phyloP scores from a whole-genome alignment of 202 grass and related monocot species.

The Brachypodium distachyon region DNA sequence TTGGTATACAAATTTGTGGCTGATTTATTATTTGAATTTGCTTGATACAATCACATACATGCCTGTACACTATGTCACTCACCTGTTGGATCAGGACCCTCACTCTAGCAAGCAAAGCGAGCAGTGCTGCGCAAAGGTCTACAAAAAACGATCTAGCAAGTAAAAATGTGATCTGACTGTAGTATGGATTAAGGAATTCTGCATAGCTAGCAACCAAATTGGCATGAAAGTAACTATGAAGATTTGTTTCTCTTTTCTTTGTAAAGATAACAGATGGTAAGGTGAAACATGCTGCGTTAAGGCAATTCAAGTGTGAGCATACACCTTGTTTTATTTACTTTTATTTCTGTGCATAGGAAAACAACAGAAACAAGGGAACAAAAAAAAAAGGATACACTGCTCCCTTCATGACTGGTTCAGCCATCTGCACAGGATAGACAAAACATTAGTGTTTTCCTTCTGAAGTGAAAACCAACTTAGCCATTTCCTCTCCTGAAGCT shows the following conservation, averaged over 20 bases:
- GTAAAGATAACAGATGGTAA: background rate
- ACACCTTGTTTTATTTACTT: background rate
- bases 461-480: conserved; percentile 5
- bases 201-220: background rate
- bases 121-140: conserved; percentile 48
- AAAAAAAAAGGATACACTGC: conserved; percentile 77
- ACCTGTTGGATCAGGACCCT: conserved; percentile 86
- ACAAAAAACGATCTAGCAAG: conserved; percentile 86
- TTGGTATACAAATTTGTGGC: background rate
- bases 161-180: conserved; percentile 83
- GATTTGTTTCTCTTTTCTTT: background rate
- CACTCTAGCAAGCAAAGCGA: conserved; percentile 73
- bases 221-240: background rate
- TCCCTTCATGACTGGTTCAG: conserved; percentile 72
- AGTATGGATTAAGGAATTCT: conserved; percentile 42
- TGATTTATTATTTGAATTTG: background rate
- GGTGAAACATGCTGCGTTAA: background rate
- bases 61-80: background rate
- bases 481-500: background rate
- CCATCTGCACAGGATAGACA: conserved; percentile 49
- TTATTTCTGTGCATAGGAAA: background rate
- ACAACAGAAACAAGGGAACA: background rate
- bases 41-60: conserved; percentile 8
- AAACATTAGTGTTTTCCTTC: background rate
- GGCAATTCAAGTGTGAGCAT: background rate